Percentiles rank a stretch among this genome's conserved stretches.
These are phyloP conservation scores for Neocatenulostroma microsporum DNA, from an alignment of 2,329 filamentous ascomycete genomes.

Conservation along the genomic window DNA sequence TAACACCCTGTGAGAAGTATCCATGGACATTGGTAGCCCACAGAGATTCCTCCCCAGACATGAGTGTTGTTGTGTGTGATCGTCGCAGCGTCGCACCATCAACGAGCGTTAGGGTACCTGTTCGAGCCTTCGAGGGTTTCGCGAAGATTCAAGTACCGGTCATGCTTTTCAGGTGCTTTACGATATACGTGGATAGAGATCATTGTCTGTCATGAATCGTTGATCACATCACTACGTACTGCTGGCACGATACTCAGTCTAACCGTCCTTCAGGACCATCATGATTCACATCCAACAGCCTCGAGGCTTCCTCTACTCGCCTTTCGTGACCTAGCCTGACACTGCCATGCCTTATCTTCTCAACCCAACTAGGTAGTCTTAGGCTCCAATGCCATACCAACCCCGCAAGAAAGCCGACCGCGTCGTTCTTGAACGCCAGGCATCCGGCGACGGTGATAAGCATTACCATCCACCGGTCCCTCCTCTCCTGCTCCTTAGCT, in stretches of 20 bases:
- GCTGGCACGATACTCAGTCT: not conserved
- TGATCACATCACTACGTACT: too few species aligned
- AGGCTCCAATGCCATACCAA: constrained; percentile 71
- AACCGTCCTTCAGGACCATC: constrained; percentile 2
- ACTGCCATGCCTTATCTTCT: constrained; percentile 10
- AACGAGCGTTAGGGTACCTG: too few species aligned
- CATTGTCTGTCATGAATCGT: too few species aligned
- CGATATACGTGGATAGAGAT: too few species aligned
- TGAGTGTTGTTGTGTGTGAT: not conserved
- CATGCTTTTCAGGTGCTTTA: too few species aligned
- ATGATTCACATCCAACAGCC: constrained; percentile 2
- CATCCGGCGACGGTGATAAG: constrained; percentile 75
- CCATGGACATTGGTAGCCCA: too few species aligned
- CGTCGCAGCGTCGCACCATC: too few species aligned
- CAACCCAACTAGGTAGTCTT: constrained; percentile 13
- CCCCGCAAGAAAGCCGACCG: constrained; percentile 74
- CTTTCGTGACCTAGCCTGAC: constrained; percentile 13
- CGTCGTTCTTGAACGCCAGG: constrained; percentile 83
- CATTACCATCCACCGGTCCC: constrained; percentile 81
- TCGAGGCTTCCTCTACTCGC: not conserved
- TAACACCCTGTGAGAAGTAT: too few species aligned
- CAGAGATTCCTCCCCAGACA: too few species aligned
- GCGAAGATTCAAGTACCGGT: too few species aligned
- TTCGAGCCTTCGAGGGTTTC: too few species aligned
- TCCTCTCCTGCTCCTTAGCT: constrained; percentile 59